phyloP scores from a whole-genome alignment of 163 green algal genomes.

The Scenedesmus sp. region DNA sequence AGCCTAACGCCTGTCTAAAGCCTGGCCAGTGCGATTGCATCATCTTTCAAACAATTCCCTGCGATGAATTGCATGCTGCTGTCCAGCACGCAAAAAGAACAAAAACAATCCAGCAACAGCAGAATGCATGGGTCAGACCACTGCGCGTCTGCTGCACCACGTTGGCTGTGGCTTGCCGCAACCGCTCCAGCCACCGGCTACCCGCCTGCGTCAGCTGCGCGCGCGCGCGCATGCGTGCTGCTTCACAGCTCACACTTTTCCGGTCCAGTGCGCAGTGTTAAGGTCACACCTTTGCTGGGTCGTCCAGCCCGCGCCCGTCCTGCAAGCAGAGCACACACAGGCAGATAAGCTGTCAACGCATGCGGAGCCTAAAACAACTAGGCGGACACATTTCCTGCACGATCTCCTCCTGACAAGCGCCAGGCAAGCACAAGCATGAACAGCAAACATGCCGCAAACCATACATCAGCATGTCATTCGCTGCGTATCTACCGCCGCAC shows the following conservation, averaged over 20 bases:
- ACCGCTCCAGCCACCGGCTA: neutral
- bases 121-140: neutral
- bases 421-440: neutral
- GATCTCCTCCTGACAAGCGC: neutral
- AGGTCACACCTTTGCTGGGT: constrained; percentile 72
- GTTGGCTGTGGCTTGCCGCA: neutral
- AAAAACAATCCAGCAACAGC: neutral
- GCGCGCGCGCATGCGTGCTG: neutral
- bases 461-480: neutral
- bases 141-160: neutral
- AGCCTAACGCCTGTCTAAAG: too few relatives aligned
- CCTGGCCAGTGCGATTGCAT: too few relatives aligned
- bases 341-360: neutral
- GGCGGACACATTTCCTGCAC: neutral
- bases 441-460: neutral
- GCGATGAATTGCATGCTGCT: too few relatives aligned
- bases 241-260: neutral
- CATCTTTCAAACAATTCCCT: too few relatives aligned
- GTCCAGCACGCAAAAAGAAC: neutral
- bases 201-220: neutral
- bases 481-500: neutral
- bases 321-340: constrained; percentile 20
- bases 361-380: too few relatives aligned
- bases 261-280: neutral
- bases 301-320: constrained; percentile 65